These are phyloP conservation scores for Phytophthora multivora DNA, from an alignment of 352 stramenopile species.

Conservation along the genomic window DNA sequence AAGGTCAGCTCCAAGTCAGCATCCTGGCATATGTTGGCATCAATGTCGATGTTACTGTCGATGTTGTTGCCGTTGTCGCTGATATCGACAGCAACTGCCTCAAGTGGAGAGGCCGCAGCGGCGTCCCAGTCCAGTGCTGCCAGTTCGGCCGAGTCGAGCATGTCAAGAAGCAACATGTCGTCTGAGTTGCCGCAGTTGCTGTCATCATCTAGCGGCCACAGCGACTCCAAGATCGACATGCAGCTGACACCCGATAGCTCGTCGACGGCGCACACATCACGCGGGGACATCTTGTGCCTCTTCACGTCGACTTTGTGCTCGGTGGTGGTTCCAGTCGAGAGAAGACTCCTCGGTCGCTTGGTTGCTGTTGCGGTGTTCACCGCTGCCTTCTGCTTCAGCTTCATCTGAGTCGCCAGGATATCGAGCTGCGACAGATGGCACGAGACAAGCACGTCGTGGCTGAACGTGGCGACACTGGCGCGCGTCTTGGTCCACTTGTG, in stretches of 20 bases:
- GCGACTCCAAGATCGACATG: not conserved
- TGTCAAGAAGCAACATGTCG: constrained; percentile 9
- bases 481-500: constrained; percentile 81
- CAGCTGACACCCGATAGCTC: constrained; percentile 1
- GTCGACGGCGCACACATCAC: constrained; percentile 7
- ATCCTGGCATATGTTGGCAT: not conserved
- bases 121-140: constrained; percentile 22
- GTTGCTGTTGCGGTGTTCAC: not conserved
- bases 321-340: not conserved
- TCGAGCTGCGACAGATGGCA: constrained; percentile 36
- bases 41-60: not conserved
- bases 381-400: constrained; percentile 3
- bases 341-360: constrained; percentile 11
- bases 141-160: constrained; percentile 22
- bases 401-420: constrained; percentile 15
- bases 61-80: not conserved
- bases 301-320: not conserved
- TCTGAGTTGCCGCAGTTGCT: not conserved
- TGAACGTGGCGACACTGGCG: constrained; percentile 66
- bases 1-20: not conserved
- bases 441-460: constrained; percentile 57
- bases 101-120: not conserved
- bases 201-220: constrained; percentile 1
- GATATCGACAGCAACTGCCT: not conserved
- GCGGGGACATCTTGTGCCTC: constrained; percentile 28